Conservation (phyloP, 2,329 filamentous ascomycete species). For the Fonsecaea pedrosoi region DNA sequence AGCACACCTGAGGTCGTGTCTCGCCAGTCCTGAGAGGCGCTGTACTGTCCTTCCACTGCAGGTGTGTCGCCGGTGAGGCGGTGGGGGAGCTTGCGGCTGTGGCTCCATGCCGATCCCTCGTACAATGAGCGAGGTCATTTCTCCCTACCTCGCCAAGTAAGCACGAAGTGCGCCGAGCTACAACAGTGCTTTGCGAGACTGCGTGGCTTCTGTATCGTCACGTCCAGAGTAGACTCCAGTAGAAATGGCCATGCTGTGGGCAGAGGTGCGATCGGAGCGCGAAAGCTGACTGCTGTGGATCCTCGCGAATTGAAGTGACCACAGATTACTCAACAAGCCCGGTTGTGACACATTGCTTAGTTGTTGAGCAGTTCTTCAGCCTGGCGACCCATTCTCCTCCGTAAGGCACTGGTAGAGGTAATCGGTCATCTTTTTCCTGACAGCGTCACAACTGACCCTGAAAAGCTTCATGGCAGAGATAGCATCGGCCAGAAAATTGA, state of each 20-base stretch:
- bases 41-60: neutral
- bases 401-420: constrained; percentile 8
- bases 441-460: neutral
- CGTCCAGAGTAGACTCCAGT: neutral
- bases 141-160: neutral
- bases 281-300: neutral
- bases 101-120: neutral
- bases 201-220: neutral
- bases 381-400: neutral
- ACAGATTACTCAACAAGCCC: neutral
- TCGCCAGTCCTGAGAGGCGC: neutral
- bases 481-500: constrained; percentile 3
- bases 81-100: neutral
- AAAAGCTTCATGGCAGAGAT: constrained; percentile 5
- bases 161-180: neutral
- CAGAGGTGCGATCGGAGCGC: no score
- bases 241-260: neutral
- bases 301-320: neutral
- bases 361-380: neutral
- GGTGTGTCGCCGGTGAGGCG: neutral
- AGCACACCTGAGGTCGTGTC: neutral
- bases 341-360: neutral
- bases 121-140: neutral
- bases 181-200: neutral
- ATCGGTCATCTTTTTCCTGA: neutral